Percentiles rank a stretch among this genome's conserved stretches.
These are phyloP conservation scores for Astrocystis sublimbata DNA, from an alignment of 495 filamentous ascomycete genomes.

Conservation along the genomic window DNA sequence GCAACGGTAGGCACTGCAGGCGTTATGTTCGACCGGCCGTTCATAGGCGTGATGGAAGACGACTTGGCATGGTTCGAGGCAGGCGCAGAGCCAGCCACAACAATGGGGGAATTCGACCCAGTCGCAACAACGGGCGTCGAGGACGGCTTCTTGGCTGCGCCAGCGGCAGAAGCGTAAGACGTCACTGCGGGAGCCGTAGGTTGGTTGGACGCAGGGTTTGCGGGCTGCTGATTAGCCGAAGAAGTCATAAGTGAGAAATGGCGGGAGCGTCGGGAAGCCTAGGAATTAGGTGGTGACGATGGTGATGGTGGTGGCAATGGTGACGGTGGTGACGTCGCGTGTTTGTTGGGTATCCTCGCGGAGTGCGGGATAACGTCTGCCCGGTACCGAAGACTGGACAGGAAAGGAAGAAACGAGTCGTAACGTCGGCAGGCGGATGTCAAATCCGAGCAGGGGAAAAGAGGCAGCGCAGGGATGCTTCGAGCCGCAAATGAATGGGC, in stretches of 20 bases:
- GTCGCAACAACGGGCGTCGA: conserved; percentile 68
- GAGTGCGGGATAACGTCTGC: conserved; percentile 22
- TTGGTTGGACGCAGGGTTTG: conserved; percentile 60
- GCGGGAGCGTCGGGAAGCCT: conserved; percentile 49
- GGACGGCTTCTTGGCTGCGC: conserved; percentile 76
- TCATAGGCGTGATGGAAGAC: conserved; percentile 74
- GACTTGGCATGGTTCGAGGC: conserved; percentile 79
- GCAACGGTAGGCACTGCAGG: conserved; percentile 62
- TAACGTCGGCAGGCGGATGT: conserved; percentile 40
- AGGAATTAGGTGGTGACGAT: conserved; percentile 32
- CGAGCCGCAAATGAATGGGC: conserved; percentile 17
- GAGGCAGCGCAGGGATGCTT: conserved; percentile 17
- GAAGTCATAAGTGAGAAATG: conserved; percentile 51
- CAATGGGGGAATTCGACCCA: conserved; percentile 63
- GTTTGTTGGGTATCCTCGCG: conserved; percentile 12
- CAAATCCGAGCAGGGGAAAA: conserved; percentile 42
- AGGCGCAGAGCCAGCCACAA: conserved; percentile 63
- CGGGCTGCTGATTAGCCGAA: conserved; percentile 50
- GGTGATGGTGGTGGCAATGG: no score
- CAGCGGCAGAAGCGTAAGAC: conserved; percentile 71
- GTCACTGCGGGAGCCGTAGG: conserved; percentile 61
- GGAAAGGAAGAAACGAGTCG: conserved; percentile 27
- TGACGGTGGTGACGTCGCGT: conserved; percentile 26
- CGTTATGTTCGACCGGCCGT: conserved; percentile 74
- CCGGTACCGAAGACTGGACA: conserved; percentile 23